phyloP scores from a whole-genome alignment of 768 basidiomycete genomes.

The Cantharellus anzutake region DNA sequence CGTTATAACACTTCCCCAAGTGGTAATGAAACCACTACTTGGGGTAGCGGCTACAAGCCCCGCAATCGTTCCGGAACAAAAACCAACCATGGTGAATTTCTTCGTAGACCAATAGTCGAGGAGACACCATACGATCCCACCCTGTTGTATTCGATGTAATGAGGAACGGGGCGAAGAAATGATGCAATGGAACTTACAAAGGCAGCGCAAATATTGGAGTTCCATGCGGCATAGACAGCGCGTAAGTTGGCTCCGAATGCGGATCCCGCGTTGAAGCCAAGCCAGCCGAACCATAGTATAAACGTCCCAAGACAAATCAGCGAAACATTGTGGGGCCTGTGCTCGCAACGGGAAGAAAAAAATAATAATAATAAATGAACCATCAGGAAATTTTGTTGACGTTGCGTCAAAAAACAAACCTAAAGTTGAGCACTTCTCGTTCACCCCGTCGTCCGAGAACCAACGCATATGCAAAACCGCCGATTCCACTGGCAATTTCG shows the following conservation, averaged over 20 bases:
- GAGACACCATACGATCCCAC: slow-evolving; percentile 20
- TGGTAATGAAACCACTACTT: slow-evolving; percentile 59
- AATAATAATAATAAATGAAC: not conserved
- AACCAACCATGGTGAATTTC: slow-evolving; percentile 60
- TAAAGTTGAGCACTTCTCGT: slow-evolving; percentile 54
- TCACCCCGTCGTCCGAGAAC: slow-evolving; percentile 68
- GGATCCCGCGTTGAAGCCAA: slow-evolving; percentile 75
- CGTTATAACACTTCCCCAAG: slow-evolving; percentile 59
- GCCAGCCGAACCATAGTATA: slow-evolving; percentile 72
- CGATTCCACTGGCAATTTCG: slow-evolving; percentile 71
- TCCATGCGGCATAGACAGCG: slow-evolving; percentile 70
- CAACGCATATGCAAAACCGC: slow-evolving; percentile 72
- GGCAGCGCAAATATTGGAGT: slow-evolving; percentile 72
- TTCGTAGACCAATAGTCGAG: slow-evolving; percentile 55
- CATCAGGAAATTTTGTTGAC: not conserved
- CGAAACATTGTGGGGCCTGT: slow-evolving; percentile 60
- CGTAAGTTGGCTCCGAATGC: slow-evolving; percentile 78
- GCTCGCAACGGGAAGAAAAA: not conserved
- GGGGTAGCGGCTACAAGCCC: slow-evolving; percentile 83
- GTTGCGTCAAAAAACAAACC: slow-evolving; percentile 12
- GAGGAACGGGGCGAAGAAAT: slow-evolving; percentile 4
- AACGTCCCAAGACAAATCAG: slow-evolving; percentile 69
- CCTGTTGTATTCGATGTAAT: not conserved
- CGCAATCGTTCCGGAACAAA: slow-evolving; percentile 81
- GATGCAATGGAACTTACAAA: slow-evolving; percentile 69